Base-by-base conservation (phyloP, 768 basidiomycete genomes). In the Candolleomyces aberdarensis region DNA sequence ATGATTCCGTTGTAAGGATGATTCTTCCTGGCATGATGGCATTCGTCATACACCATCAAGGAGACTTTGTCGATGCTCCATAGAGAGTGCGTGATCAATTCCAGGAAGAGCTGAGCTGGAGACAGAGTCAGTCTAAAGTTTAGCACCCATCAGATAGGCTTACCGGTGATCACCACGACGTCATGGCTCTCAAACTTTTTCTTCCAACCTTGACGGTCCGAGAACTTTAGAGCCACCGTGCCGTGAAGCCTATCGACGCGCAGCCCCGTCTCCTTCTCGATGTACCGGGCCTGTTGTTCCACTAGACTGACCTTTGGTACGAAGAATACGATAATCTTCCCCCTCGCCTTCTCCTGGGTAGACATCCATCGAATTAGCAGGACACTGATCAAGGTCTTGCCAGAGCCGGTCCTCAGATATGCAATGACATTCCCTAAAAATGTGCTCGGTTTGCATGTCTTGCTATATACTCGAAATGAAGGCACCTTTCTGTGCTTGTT, bases 241-340 rank as follows among this genome's bases (percentile, higher is more conserved):
- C 93, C 94, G 62, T 86, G 83, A 29, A 92, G 81, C 66, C 86
- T 86, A 31, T 80, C 74, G 20, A 94, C 87, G 43, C 83, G 83
- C 47, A 94, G 69, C 0, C 87, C 78, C 0, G 89, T 88, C 63
- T 91, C 80, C 62, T 81, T 76, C 13, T 78, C 68, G 58, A 94
- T 82, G 64, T 87, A 91, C 22, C 82, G 76, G 20, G 81, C 84
- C 69, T 94, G 92, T 69, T 96, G 94, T 64, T 89, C 84, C 20
- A 95, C 94, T 15, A 96, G 82, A 2, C 91, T 81, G 3, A 94
- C 92, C 65, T 89, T 89, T 0, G 94, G 94, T 2, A 92, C 92
- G 39, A 96, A 80, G 68, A 95, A 95, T 10, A 94, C 80, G 64
- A 87, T 80, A 51, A 83, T 80, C 71, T 90, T 91, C 57, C 79